Base-by-base conservation (phyloP, 257 asterid genomes). In the Galeopsis tetrahit region DNA sequence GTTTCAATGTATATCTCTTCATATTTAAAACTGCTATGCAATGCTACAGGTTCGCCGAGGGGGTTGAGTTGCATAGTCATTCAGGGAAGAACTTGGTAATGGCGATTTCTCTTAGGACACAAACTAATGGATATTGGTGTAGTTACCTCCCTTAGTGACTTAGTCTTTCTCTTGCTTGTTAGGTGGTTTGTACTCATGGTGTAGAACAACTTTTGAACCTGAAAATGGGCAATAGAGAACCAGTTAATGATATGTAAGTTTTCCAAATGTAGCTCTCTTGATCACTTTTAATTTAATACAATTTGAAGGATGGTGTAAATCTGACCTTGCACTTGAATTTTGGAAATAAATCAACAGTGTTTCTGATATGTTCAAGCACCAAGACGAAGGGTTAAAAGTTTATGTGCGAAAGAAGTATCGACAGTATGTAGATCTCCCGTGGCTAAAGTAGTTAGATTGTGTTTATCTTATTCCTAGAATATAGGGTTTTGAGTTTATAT, bases 41-140 rank as follows among this genome's bases (percentile, higher is more conserved):
- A 8, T 33, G 70, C 40, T 79, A 77, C 86, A 87, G 93, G 83
- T 87, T 83, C 67, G 79, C 78, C 35, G 77, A 83, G 62, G 92
- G 90, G 34, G 60, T 73, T 33, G 66, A 82, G 77, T 64, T 77
- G 11, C 85, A 77, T 65, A 81, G 72, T 66, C 82, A 71, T 78
- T 60, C 75, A 48, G 82, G 70, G 59, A 81, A 79, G 85, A 81
- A 85, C 63, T 58, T 73, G 88, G 89, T 86, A 80, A 68, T 63
- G 40, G 21, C 59, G 53, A 53, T 76, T n/a, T 46, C 15, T 46
- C 15, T 46, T 46, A 10, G 55, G 55, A n/a, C 55, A 48, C 21
- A n/a, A 49, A 49, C 31, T 57, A 31, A 66, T 39, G 44, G 31
- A 11, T 44, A 17, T 66, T 7, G 42, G 7, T 52, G 17, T 31